Conservation (phyloP, 768 basidiomycete species). For the Leccinellum albellum region DNA sequence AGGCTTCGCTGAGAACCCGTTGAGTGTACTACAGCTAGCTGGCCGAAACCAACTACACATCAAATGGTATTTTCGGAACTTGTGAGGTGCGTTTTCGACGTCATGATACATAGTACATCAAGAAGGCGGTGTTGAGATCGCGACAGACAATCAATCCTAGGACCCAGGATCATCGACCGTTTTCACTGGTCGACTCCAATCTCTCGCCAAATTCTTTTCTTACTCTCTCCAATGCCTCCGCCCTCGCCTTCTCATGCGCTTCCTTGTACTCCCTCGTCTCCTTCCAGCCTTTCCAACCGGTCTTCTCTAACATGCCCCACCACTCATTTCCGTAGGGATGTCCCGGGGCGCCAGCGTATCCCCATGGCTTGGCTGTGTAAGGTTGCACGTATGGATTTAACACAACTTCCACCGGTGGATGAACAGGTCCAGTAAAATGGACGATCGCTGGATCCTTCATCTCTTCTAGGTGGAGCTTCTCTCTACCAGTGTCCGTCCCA, state of each 20-base stretch:
- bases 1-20: not conserved
- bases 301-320: constrained; percentile 42
- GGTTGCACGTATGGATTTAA: constrained; percentile 53
- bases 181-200: not conserved
- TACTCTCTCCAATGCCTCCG: constrained; percentile 3
- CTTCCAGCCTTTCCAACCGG: constrained; percentile 40
- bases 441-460: constrained; percentile 45
- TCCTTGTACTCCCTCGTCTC: constrained; percentile 22
- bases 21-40: too few species aligned
- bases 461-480: constrained; percentile 28
- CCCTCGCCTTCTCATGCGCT: constrained; percentile 11
- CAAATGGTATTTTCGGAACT: not conserved
- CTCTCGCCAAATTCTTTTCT: constrained; percentile 9
- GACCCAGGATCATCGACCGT: not conserved
- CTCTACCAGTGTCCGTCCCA: constrained; percentile 37
- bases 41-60: too few species aligned
- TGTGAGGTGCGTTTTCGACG: not conserved
- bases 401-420: constrained; percentile 42
- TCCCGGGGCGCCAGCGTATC: constrained; percentile 48
- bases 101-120: not conserved
- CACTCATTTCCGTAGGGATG: constrained; percentile 48
- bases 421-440: constrained; percentile 56
- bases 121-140: not conserved
- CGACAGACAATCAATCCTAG: not conserved
- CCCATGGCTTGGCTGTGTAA: constrained; percentile 55